phyloP scores from a whole-genome alignment of 2,329 filamentous ascomycete species.

The Xylariales sp. region DNA sequence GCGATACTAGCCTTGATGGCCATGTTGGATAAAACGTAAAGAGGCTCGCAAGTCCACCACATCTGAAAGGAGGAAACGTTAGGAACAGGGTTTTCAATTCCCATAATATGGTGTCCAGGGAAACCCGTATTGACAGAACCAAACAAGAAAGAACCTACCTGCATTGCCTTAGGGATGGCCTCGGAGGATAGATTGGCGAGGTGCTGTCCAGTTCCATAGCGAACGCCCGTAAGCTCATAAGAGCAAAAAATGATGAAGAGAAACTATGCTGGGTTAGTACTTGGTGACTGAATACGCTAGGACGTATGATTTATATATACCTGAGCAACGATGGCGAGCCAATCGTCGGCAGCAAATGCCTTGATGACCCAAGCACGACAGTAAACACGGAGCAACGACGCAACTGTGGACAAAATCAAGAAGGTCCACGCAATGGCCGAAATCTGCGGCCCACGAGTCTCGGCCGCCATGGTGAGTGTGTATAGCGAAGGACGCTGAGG shows the following conservation, averaged over 20 bases:
- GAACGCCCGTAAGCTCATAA: constrained; percentile 8
- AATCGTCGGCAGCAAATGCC: constrained; percentile 13
- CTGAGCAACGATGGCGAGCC: constrained; percentile 7
- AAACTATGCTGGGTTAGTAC: neutral
- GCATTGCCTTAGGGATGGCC: constrained; percentile 5
- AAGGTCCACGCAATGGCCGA: constrained; percentile 25
- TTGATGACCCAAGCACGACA: constrained; percentile 39
- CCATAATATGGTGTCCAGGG: too few relatives aligned
- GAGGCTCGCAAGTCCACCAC: constrained; percentile 8
- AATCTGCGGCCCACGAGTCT: constrained; percentile 7
- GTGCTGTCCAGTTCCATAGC: constrained; percentile 7
- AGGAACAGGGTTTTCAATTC: too few relatives aligned
- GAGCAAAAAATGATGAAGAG: constrained; percentile 5
- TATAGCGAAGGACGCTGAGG: too few relatives aligned
- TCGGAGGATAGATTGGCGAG: constrained; percentile 3
- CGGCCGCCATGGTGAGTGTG: constrained; percentile 4
- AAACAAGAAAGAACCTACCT: too few relatives aligned
- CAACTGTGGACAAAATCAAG: constrained; percentile 35
- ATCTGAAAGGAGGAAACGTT: too few relatives aligned
- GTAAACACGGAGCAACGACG: constrained; percentile 38
- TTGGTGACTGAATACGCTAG: neutral
- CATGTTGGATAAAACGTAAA: constrained; percentile 6
- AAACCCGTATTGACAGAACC: too few relatives aligned
- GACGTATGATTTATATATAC: constrained; percentile 2
- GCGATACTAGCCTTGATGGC: constrained; percentile 8